Evolutionary conservation across 1,284 basidiomycete genomes (phyloP).

Genomic region (Moesziomyces globuligerus): DNA sequence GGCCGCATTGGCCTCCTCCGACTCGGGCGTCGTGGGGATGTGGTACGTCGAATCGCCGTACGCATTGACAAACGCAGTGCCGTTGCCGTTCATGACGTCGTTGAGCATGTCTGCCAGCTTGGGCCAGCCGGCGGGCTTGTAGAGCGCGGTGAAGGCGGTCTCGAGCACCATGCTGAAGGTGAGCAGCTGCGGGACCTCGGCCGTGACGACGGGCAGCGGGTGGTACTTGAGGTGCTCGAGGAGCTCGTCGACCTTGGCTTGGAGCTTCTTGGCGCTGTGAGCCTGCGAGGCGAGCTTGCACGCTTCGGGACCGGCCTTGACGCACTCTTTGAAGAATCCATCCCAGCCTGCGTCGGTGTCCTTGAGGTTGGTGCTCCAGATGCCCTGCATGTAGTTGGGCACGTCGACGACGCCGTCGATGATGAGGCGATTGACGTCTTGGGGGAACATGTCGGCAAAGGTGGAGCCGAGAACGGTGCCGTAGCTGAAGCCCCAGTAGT

Average conservation of each 20-base stretch:
- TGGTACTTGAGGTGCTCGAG: constrained; percentile 42
- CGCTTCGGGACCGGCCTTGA: constrained; percentile 34
- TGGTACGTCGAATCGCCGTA: constrained; percentile 37
- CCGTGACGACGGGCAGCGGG: constrained; percentile 35
- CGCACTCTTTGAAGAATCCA: constrained; percentile 44
- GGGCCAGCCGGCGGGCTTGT: constrained; percentile 44
- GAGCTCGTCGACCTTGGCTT: constrained; percentile 32
- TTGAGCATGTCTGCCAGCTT: constrained; percentile 39
- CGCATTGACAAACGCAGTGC: constrained; percentile 33
- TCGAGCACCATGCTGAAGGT: constrained; percentile 43
- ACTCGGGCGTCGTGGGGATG: constrained; percentile 22
- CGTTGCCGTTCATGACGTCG: constrained; percentile 42
- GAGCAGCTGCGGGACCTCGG: constrained; percentile 43
- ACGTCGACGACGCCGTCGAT: constrained; percentile 56
- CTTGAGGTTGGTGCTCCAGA: constrained; percentile 35
- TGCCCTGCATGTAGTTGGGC: constrained; percentile 39
- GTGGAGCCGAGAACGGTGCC: constrained; percentile 52
- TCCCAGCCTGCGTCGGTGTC: constrained; percentile 38
- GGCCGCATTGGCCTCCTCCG: constrained; percentile 26
- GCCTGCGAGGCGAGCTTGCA: constrained; percentile 38
- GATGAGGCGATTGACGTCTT: constrained; percentile 44
- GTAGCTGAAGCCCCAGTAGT: constrained; percentile 55
- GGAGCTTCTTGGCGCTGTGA: constrained; percentile 19
- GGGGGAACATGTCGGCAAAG: constrained; percentile 51
- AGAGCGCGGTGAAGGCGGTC: constrained; percentile 31